These are phyloP conservation scores for Coniosporium apollinis DNA, from an alignment of 495 filamentous ascomycete species.

Conservation along the genomic window DNA sequence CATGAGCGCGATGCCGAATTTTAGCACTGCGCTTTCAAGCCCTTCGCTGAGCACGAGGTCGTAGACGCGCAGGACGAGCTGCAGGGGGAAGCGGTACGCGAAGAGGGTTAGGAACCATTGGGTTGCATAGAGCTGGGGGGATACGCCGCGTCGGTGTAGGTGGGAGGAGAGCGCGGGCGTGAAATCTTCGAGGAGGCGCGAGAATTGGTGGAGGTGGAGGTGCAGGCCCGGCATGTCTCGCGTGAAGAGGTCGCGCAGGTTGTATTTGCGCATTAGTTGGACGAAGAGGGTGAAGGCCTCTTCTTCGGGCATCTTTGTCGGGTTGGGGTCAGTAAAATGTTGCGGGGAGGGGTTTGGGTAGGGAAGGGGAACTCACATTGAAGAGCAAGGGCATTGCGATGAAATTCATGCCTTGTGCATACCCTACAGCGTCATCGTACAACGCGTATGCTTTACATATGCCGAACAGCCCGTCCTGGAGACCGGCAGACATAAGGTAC, in stretches of 20 bases:
- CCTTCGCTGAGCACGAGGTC: slow-evolving; percentile 94
- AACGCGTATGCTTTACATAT: slow-evolving; percentile 96
- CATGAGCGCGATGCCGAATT: slow-evolving; percentile 90
- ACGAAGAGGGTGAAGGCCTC: slow-evolving; percentile 92
- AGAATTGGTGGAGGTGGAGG: slow-evolving; percentile 84
- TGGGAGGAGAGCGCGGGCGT: slow-evolving; percentile 94
- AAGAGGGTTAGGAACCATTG: slow-evolving; percentile 99
- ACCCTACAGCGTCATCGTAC: slow-evolving; percentile 86
- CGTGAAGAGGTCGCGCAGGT: slow-evolving; percentile 81
- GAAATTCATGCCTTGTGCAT: slow-evolving; percentile 99
- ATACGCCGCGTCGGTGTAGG: slow-evolving; percentile 70
- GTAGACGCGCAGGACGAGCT: slow-evolving; percentile 90
- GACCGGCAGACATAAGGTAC: slow-evolving; percentile 68
- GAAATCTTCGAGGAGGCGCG: slow-evolving; percentile 82
- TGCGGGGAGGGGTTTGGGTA: too few species aligned
- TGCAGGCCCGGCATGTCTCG: slow-evolving; percentile 95
- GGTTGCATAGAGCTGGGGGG: slow-evolving; percentile 85
- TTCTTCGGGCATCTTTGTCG: slow-evolving; percentile 82
- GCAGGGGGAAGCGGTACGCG: slow-evolving; percentile 91
- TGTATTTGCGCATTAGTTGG: slow-evolving; percentile 90
- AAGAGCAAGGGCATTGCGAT: slow-evolving; percentile 94
- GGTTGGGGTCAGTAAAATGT: not conserved
- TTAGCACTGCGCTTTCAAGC: slow-evolving; percentile 72
- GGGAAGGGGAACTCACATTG: slow-evolving; percentile 52
- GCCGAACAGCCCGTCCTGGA: slow-evolving; percentile 88